Conservation (phyloP, 2,329 filamentous ascomycete species). For the Pseudocercospora pini-densiflorae region DNA sequence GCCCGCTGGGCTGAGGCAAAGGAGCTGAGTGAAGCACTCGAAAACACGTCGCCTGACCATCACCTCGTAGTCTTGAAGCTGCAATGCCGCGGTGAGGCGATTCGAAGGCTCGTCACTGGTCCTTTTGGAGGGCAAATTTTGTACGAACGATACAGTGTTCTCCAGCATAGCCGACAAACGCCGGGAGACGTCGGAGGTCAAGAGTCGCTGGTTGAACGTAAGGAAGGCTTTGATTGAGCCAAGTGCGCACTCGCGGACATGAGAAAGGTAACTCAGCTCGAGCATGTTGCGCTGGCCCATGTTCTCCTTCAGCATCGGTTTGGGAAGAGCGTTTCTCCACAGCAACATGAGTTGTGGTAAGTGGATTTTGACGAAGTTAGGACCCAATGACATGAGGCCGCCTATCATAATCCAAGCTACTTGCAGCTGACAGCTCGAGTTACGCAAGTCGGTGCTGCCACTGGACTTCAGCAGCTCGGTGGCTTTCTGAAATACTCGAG, state of each 20-base stretch:
- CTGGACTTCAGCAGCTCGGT: slow-evolving; percentile 92
- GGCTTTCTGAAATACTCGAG: slow-evolving; percentile 85
- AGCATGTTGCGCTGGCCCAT: slow-evolving; percentile 80
- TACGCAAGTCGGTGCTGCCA: slow-evolving; percentile 84
- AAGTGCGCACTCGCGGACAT: slow-evolving; percentile 92
- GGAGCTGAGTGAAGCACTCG: slow-evolving; percentile 91
- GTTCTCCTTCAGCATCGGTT: slow-evolving; percentile 91
- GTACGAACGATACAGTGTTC: slow-evolving; percentile 89
- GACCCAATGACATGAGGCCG: slow-evolving; percentile 92
- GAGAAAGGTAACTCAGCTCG: slow-evolving; percentile 89
- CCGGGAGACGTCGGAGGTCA: slow-evolving; percentile 93
- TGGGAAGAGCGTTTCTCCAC: slow-evolving; percentile 97
- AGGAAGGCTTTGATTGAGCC: slow-evolving; percentile 91
- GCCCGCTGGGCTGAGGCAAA: slow-evolving; percentile 83
- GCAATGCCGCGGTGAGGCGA: slow-evolving; percentile 79
- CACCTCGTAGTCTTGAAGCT: slow-evolving; percentile 85
- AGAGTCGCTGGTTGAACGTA: slow-evolving; percentile 86
- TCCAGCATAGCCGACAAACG: slow-evolving; percentile 93
- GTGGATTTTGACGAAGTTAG: slow-evolving; percentile 99
- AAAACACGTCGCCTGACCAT: slow-evolving; percentile 93
- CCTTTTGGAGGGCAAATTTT: slow-evolving; percentile 80
- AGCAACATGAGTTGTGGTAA: slow-evolving; percentile 88
- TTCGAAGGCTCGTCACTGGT: slow-evolving; percentile 85
- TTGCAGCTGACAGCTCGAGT: slow-evolving; percentile 93
- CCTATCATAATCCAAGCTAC: slow-evolving; percentile 98